These are phyloP conservation scores for Penicillium bialowiezense DNA, from an alignment of 495 filamentous ascomycete genomes.

Conservation along the genomic window DNA sequence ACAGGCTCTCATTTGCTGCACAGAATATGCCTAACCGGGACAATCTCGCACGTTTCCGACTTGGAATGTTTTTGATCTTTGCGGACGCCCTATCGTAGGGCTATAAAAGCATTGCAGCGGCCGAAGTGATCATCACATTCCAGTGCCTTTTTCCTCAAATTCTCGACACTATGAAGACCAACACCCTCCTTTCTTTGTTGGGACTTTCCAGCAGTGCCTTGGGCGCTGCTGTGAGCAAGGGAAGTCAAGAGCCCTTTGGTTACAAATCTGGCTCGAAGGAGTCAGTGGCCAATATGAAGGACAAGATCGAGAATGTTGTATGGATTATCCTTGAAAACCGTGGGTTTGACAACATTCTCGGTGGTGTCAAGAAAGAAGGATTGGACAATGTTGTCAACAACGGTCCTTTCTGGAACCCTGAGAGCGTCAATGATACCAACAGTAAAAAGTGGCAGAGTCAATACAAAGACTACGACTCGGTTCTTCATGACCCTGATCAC, in stretches of 20 bases:
- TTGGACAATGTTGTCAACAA: conserved; percentile 45
- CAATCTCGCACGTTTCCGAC: not conserved
- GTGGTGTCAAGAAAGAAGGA: conserved; percentile 36
- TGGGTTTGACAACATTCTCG: conserved; percentile 45
- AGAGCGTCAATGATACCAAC: conserved; percentile 34
- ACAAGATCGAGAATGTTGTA: conserved; percentile 49
- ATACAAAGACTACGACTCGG: conserved; percentile 43
- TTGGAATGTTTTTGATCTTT: not conserved
- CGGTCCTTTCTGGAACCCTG: conserved; percentile 41
- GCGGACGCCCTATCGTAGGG: not conserved
- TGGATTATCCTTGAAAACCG: conserved; percentile 47
- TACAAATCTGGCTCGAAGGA: conserved; percentile 28
- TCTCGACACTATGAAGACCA: conserved; percentile 20
- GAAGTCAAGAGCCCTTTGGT: conserved; percentile 15
- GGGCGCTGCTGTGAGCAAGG: conserved; percentile 14
- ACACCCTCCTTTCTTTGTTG: conserved; percentile 20
- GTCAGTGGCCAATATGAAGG: conserved; percentile 38
- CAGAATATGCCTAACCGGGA: not conserved
- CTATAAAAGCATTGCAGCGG: conserved; percentile 1
- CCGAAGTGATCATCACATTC: not conserved
- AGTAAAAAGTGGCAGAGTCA: conserved; percentile 37
- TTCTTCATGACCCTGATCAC: conserved; percentile 51
- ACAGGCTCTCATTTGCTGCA: not conserved
- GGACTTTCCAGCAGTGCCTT: conserved; percentile 23
- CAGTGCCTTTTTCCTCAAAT: not conserved